Evolutionary conservation across 441 rosid genomes (phyloP), one percentile per base, ranked within the genome.

Genomic region (Capsella rubella): DNA sequence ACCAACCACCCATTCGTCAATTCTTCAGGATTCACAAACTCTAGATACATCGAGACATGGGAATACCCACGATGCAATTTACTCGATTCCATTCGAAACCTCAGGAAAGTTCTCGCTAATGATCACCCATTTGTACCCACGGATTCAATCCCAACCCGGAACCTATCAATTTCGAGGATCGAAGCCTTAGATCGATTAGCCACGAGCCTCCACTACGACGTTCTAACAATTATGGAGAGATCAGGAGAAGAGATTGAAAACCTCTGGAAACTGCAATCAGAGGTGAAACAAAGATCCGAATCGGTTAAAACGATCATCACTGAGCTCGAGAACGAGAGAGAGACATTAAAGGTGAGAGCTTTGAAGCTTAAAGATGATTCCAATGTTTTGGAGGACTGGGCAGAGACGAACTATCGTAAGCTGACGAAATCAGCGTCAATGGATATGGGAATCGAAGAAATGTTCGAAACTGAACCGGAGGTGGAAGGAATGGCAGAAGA

Each of bases 161-260:
- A 74, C 21, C 64, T 73, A n/a, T 55, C 64, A 0, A 79, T 52
- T 57, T 84, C 91, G 1, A 87, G 73, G 72, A 77, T 72, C 60
- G 92, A 89, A 69, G 90, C 92, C 9, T 32, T 89, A 11, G 89
- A 89, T 28, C 81, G 90, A 42, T 82, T 89, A 60, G 76, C 58
- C 5, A 88, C 83, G 13, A 83, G 73, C 75, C 76, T 87, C 37
- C 89, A 86, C 59, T 84, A 84, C 55, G 92, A 89, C 62, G 53
- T 16, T 4, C 2, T 40, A 21, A 78, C 68, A n/a, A 58, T 80
- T 16, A 53, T 45, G 75, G 46, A 58, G 25, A 67, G 53, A 28
- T 42, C 77, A 5, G 82, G 67, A 58, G 79, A 79, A 53, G 92
- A 85, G 73, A 59, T 75, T 39, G 84, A 82, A 55, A 77, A 35